Conservation (phyloP, 257 asterid species). For the Ehretia macrophylla region DNA sequence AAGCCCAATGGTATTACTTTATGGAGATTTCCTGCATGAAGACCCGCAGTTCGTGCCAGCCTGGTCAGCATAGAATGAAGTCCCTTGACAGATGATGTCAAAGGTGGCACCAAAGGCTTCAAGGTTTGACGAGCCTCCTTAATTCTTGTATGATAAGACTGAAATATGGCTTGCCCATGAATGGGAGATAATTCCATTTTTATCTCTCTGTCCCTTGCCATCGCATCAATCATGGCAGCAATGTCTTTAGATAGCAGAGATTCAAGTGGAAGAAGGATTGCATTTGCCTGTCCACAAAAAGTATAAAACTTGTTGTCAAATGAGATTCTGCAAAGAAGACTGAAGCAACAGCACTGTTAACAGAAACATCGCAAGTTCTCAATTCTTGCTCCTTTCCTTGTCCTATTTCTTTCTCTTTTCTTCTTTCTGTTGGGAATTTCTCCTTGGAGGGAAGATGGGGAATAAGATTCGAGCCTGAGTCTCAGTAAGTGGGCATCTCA, state of each 20-base stretch:
- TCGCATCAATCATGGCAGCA: slow-evolving; percentile 78
- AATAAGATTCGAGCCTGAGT: no score
- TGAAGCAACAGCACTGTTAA: no score
- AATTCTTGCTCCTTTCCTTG: no score
- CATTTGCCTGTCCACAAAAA: slow-evolving; percentile 60
- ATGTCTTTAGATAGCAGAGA: slow-evolving; percentile 78
- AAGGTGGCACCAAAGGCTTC: slow-evolving; percentile 78
- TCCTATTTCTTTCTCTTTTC: no score
- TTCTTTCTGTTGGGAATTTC: no score
- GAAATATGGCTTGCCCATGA: slow-evolving; percentile 95
- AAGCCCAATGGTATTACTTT: slow-evolving; percentile 43
- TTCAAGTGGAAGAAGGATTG: slow-evolving; percentile 88
- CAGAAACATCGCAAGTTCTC: no score
- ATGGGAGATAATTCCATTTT: slow-evolving; percentile 74
- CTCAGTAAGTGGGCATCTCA: no score
- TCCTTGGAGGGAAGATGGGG: no score
- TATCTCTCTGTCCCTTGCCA: slow-evolving; percentile 66
- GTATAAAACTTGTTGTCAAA: slow-evolving; percentile 9
- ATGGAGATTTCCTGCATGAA: slow-evolving; percentile 99
- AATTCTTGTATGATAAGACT: slow-evolving; percentile 70
- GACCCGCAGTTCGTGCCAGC: slow-evolving; percentile 89
- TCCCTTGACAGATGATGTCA: slow-evolving; percentile 66
- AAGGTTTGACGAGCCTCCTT: slow-evolving; percentile 67
- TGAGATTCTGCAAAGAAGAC: neutral
- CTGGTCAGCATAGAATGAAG: slow-evolving; percentile 71